Conservation (phyloP, 2,329 filamentous ascomycete genomes). For the Pyricularia pennisetigena region DNA sequence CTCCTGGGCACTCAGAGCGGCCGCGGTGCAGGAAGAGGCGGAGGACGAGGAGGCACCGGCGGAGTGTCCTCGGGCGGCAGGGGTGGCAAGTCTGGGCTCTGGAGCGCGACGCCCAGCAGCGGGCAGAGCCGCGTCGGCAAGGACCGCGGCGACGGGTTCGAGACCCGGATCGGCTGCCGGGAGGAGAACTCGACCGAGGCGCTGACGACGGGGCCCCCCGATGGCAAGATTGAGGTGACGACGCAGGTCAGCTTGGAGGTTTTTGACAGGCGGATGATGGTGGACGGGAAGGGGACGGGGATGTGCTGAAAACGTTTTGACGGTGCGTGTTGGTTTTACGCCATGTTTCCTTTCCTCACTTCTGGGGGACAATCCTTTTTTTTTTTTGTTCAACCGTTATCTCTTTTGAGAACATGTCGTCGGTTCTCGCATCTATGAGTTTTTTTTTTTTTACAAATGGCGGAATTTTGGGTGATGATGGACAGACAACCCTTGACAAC, state of each 20-base stretch:
- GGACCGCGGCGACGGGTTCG: not conserved
- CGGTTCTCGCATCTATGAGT: too few species aligned
- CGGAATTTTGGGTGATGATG: too few species aligned
- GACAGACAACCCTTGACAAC: too few species aligned
- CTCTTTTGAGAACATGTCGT: too few species aligned
- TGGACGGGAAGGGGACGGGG: not conserved
- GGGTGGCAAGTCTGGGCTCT: not conserved
- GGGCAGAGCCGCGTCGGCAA: not conserved
- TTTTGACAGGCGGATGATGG: not conserved
- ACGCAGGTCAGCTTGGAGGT: not conserved
- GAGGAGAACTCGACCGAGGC: not conserved
- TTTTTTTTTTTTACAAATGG: too few species aligned
- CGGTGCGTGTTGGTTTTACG: not conserved
- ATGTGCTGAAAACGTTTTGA: not conserved
- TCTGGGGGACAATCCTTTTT: too few species aligned
- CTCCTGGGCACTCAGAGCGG: not conserved
- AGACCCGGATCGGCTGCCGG: not conserved
- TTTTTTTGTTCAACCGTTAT: too few species aligned
- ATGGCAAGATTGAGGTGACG: not conserved
- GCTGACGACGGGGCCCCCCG: not conserved
- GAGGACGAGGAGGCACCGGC: not conserved
- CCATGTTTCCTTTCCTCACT: too few species aligned
- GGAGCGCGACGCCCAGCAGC: not conserved
- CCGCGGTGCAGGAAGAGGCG: not conserved
- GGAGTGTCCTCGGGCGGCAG: not conserved